phyloP scores from a whole-genome alignment of 225 moss, liverwort and hornwort species.

The Polytrichum formosum region DNA sequence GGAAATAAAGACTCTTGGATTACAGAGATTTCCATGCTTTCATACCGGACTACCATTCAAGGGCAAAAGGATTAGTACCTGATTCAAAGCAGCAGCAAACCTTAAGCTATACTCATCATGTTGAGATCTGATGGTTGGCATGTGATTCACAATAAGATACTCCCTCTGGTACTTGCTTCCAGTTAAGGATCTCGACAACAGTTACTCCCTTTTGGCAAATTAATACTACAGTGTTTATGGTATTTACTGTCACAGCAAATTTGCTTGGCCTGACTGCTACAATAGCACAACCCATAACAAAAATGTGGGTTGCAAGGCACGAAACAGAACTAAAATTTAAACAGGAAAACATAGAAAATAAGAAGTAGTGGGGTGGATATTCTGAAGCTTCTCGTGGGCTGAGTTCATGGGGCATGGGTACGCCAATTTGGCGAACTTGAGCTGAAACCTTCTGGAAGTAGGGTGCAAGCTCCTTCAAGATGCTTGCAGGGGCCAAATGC shows the following conservation, averaged over 20 bases:
- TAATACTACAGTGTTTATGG: too few species aligned
- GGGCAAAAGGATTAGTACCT: constrained; percentile 30
- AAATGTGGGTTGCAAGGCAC: background rate
- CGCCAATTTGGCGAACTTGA: constrained; percentile 84
- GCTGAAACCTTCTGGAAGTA: constrained; percentile 92
- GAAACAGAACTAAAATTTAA: constrained; percentile 6
- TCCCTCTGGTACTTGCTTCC: constrained; percentile 85
- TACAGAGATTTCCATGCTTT: background rate
- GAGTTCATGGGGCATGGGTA: constrained; percentile 97
- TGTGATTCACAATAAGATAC: constrained; percentile 81
- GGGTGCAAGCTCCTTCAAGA: constrained; percentile 93
- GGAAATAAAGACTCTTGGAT: background rate
- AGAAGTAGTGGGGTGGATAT: constrained; percentile 54
- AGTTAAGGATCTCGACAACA: constrained; percentile 46
- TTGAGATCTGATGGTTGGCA: constrained; percentile 60
- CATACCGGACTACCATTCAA: background rate
- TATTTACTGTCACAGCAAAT: too few species aligned
- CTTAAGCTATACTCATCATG: constrained; percentile 89
- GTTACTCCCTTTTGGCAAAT: too few species aligned
- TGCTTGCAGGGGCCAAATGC: constrained; percentile 88
- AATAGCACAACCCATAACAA: too few species aligned
- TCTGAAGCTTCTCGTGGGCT: constrained; percentile 92
- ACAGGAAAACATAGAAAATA: background rate
- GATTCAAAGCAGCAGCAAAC: constrained; percentile 78
- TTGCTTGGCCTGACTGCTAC: too few species aligned